Conservation (phyloP, 148 eudicot genomes). For the Rhododendron henanense region DNA sequence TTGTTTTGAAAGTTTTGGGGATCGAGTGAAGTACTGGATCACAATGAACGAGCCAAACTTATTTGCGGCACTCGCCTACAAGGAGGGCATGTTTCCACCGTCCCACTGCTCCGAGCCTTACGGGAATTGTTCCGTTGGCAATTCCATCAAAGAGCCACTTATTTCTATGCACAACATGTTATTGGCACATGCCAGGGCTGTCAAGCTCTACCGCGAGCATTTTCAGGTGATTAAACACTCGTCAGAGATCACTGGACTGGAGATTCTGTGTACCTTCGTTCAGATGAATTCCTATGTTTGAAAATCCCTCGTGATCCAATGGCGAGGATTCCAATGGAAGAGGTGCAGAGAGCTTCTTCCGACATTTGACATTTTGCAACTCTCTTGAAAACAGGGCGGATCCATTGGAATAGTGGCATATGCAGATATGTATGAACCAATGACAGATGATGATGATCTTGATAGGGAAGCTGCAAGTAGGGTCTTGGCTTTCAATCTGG, state of each 20-base stretch:
- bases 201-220: constrained; percentile 40
- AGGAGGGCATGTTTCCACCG: constrained; percentile 55
- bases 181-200: constrained; percentile 67
- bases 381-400: constrained; percentile 33
- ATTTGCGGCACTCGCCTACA: constrained; percentile 30
- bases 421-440: constrained; percentile 48
- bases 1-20: constrained; percentile 68
- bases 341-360: no score
- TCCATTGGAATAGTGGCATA: constrained; percentile 38
- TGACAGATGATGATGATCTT: constrained; percentile 29
- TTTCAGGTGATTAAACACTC: constrained; percentile 33
- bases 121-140: constrained; percentile 47
- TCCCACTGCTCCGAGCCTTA: constrained; percentile 58
- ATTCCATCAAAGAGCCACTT: constrained; percentile 64
- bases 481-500: constrained; percentile 37
- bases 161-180: constrained; percentile 59
- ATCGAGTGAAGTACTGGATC: constrained; percentile 70
- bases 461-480: constrained; percentile 52
- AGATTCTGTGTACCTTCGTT: no score
- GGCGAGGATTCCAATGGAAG: no score
- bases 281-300: no score
- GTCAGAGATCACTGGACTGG: no score
- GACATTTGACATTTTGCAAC: no score
- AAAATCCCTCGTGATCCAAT: no score
- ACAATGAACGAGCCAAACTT: constrained; percentile 84